Evolutionary conservation across 2,329 filamentous ascomycete genomes (phyloP), one percentile per base, ranked within the genome.

Genomic region (Verticillium longisporum): DNA sequence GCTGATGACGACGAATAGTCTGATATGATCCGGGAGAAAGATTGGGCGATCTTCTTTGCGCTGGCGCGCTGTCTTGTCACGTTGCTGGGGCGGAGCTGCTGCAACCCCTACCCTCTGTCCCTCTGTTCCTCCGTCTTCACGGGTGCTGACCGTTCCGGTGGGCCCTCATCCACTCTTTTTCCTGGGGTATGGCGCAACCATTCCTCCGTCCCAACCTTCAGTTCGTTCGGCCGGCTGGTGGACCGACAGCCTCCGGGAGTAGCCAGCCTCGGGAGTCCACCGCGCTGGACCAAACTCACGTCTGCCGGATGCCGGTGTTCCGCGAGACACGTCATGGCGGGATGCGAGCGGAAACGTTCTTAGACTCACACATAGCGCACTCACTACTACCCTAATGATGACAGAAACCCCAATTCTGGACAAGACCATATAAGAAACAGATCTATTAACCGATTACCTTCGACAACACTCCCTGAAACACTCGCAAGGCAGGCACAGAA

Each of bases 181-280:
- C 41, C n/a, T 50, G 41, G 41, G 32, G 56, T n/a, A 45, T 58
- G 56, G 56, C 21, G 37, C 32, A 58, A 58, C 56, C 36, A 58
- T 58, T 58, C 21, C 56, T 41, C 56, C 56, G 56, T 33, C 37
- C 18, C 37, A 18, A 56, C 55, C 15, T 56, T 36, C 9, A 56
- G 55, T 56, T 56, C 55, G 15, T 56, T n/a, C n/a, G n/a, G n/a
- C 55, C 55, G 55, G 41, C 15, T 18, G 15, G 41, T 50, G 41
- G 41, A 50, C n/a, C 41, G 4, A 2, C 4, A 10, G n/a, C n/a
- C n/a, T n/a, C n/a, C n/a, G n/a, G n/a, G n/a, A n/a, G n/a, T n/a
- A n/a, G n/a, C n/a, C 10, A 36, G 33, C 41, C 41, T 50, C 41
- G 41, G 41, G 41, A 50, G n/a, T 15, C 41, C 18, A 50, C 41